Percentiles rank a stretch among this genome's conserved stretches.
These are phyloP conservation scores for Colletotrichum sp. DNA, from an alignment of 2,329 filamentous ascomycete genomes.

Conservation along the genomic window DNA sequence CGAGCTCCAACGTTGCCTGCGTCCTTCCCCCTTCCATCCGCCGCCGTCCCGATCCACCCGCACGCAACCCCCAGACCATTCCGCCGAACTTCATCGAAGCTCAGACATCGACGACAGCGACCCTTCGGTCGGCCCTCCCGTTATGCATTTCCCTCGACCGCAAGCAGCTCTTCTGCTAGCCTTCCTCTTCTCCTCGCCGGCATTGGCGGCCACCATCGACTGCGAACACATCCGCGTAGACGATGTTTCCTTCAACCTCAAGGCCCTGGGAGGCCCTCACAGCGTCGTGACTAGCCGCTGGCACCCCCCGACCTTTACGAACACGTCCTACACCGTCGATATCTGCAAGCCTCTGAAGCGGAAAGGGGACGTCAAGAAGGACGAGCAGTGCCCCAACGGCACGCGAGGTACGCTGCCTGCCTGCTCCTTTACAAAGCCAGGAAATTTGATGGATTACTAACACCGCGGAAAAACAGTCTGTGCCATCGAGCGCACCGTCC, in stretches of 20 bases:
- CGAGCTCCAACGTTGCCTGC: neutral
- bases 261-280: constrained; percentile 69
- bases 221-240: constrained; percentile 69
- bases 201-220: constrained; percentile 56
- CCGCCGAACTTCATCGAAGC: neutral
- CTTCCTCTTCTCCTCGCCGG: constrained; percentile 38
- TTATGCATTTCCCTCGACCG: constrained; percentile 26
- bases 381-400: constrained; percentile 70
- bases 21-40: neutral
- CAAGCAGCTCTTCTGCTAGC: constrained; percentile 40
- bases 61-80: neutral
- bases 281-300: constrained; percentile 67
- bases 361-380: constrained; percentile 58
- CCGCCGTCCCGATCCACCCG: neutral
- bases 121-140: neutral
- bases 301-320: constrained; percentile 60
- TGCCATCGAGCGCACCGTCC: constrained; percentile 68
- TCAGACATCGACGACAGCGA: constrained; percentile 23
- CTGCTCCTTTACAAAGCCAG: neutral
- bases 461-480: constrained; percentile 64
- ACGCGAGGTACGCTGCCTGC: constrained; percentile 61
- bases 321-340: constrained; percentile 84
- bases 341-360: constrained; percentile 73
- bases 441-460: neutral
- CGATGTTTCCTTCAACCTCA: constrained; percentile 67